A percentile compares a stretch with the other conserved stretches of the same genome.
phyloP scores from a whole-genome alignment of 1,284 basidiomycete genomes.

The Porodaedalea pini region DNA sequence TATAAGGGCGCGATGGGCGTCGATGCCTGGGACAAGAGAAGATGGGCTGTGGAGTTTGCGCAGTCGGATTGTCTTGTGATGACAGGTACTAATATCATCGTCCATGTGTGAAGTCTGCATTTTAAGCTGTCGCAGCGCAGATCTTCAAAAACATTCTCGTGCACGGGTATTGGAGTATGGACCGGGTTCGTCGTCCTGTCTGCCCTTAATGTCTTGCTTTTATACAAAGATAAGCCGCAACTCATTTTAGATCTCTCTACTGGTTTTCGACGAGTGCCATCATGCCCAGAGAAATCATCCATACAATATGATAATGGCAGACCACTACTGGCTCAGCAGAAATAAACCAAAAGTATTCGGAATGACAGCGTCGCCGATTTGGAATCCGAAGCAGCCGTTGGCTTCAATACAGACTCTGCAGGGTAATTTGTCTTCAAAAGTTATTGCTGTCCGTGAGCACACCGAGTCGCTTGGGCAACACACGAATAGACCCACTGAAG shows the following conservation, averaged over 20 bases:
- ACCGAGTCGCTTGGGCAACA: conserved; percentile 57
- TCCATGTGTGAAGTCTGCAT: conserved; percentile 1
- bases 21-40: conserved; percentile 60
- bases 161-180: conserved; percentile 74
- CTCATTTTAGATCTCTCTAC: conserved; percentile 55
- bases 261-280: conserved; percentile 84
- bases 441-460: conserved; percentile 69
- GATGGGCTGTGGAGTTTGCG: conserved; percentile 63
- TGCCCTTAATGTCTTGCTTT: no score
- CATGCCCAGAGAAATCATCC: conserved; percentile 77
- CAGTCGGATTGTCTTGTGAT: conserved; percentile 74
- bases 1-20: conserved; percentile 68
- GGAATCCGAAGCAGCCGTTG: conserved; percentile 64
- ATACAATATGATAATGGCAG: conserved; percentile 76
- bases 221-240: no score
- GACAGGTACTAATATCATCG: conserved; percentile 51
- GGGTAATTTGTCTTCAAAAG: conserved; percentile 63
- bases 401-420: conserved; percentile 64
- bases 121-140: conserved; percentile 50
- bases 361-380: conserved; percentile 84
- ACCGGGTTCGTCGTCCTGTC: conserved; percentile 40
- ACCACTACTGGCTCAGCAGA: conserved; percentile 56
- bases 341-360: conserved; percentile 79
- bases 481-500: conserved; percentile 65
- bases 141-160: conserved; percentile 75